phyloP scores from a whole-genome alignment of 148 eudicot genomes.

The Chenopodium suecicum region DNA sequence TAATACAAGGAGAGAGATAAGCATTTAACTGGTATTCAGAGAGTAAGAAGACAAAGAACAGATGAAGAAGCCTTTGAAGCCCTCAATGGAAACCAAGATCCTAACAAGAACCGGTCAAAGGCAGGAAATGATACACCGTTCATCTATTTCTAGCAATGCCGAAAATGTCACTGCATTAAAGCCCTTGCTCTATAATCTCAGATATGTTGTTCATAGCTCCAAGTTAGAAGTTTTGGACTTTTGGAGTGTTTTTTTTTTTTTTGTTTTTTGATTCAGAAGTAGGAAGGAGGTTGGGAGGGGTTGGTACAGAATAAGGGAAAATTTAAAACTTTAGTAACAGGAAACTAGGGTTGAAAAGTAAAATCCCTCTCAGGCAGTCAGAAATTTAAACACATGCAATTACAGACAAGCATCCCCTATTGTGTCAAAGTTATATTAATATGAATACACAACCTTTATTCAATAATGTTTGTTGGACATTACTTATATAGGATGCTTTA shows the following conservation, averaged over 20 bases:
- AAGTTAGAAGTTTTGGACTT: background rate
- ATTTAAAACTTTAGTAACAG: background rate
- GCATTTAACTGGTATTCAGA: background rate
- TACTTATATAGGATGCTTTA: too few relatives aligned
- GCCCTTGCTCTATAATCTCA: background rate
- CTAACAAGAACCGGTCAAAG: background rate
- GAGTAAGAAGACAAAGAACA: background rate
- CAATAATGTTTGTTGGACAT: too few relatives aligned
- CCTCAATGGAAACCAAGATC: background rate
- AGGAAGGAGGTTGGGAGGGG: background rate
- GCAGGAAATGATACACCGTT: background rate
- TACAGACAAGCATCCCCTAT: background rate
- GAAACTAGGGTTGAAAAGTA: background rate
- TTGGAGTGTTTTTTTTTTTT: too few relatives aligned
- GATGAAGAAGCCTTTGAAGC: background rate
- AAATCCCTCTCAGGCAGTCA: background rate
- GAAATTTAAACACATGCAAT: background rate
- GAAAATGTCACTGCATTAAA: background rate
- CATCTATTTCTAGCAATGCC: background rate
- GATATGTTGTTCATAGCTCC: background rate
- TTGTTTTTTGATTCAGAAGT: background rate
- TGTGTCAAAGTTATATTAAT: background rate
- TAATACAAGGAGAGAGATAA: background rate
- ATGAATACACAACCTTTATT: too few relatives aligned
- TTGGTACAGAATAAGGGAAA: background rate